Evolutionary conservation across 1,139 yeast genomes (phyloP).

Genomic region (Saccharomyces hybrid): DNA sequence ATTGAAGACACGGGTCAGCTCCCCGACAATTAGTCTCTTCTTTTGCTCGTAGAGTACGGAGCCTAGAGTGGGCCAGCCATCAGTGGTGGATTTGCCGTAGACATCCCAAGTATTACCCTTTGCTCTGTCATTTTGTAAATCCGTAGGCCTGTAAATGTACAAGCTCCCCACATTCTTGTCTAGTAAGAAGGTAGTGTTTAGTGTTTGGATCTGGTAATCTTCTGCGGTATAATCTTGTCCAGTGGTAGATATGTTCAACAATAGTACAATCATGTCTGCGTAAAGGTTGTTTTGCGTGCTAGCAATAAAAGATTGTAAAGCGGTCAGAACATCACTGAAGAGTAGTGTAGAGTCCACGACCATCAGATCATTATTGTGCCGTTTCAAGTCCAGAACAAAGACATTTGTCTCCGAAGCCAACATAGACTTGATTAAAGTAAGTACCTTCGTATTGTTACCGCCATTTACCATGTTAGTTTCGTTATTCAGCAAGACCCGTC

Average conservation of each 20-base stretch:
- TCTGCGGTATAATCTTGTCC: neutral
- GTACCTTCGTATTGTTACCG: slow-evolving; percentile 24
- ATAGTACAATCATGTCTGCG: slow-evolving; percentile 47
- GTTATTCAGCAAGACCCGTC: slow-evolving; percentile 42
- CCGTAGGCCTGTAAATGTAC: slow-evolving; percentile 33
- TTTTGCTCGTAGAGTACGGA: slow-evolving; percentile 39
- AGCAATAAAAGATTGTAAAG: slow-evolving; percentile 36
- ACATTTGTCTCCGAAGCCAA: slow-evolving; percentile 47
- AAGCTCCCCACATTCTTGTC: slow-evolving; percentile 12
- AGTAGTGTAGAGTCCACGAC: slow-evolving; percentile 54
- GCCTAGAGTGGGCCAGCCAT: slow-evolving; percentile 39
- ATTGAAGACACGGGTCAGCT: slow-evolving; percentile 6
- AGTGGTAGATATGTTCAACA: slow-evolving; percentile 34
- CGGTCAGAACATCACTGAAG: slow-evolving; percentile 27
- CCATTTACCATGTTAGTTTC: slow-evolving; percentile 41
- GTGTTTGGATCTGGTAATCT: slow-evolving; percentile 29
- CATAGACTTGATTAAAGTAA: slow-evolving; percentile 36
- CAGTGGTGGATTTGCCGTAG: slow-evolving; percentile 12
- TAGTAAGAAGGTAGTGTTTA: slow-evolving; percentile 15
- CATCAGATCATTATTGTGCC: slow-evolving; percentile 43
- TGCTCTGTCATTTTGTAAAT: slow-evolving; percentile 24
- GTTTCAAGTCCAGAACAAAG: slow-evolving; percentile 56
- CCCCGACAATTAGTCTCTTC: slow-evolving; percentile 36
- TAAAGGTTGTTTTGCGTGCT: slow-evolving; percentile 49
- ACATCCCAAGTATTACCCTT: slow-evolving; percentile 17